phyloP scores from a whole-genome alignment of 306 rosid genomes.

The Fragaria ananassa region DNA sequence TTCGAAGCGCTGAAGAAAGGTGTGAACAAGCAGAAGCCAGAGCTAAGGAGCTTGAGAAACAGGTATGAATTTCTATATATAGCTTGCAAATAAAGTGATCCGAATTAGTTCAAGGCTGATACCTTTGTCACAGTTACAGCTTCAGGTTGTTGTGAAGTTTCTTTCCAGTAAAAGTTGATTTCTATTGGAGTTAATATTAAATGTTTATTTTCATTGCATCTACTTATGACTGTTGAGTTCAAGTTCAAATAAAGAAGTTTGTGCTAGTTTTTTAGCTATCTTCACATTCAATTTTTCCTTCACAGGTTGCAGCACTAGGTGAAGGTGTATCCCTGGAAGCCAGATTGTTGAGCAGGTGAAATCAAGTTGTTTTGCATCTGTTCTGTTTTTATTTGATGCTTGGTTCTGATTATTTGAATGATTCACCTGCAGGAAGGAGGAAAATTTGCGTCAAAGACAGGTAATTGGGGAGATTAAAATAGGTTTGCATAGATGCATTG shows the following conservation, averaged over 20 bases:
- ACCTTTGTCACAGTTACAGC: not conserved
- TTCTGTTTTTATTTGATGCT: conserved; percentile 13
- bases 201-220: not conserved
- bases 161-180: not conserved
- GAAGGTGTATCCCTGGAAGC: conserved; percentile 98
- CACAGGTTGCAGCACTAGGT: conserved; percentile 88
- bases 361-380: conserved; percentile 6
- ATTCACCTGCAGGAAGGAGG: conserved; percentile 85
- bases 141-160: not conserved
- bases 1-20: conserved; percentile 73
- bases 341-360: conserved; percentile 80
- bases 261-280: conserved; percentile 16
- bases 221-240: not conserved
- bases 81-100: not conserved
- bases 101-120: not conserved
- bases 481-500: not conserved
- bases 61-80: conserved; percentile 43
- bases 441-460: conserved; percentile 93
- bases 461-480: conserved; percentile 37
- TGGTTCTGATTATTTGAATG: conserved; percentile 28
- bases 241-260: not conserved
- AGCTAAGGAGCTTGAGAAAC: conserved; percentile 86
- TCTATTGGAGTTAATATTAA: not conserved
- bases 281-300: conserved; percentile 27
- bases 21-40: conserved; percentile 85